These are phyloP conservation scores for Gastrolobium bilobum DNA, from an alignment of 306 rosid species.

Conservation along the genomic window DNA sequence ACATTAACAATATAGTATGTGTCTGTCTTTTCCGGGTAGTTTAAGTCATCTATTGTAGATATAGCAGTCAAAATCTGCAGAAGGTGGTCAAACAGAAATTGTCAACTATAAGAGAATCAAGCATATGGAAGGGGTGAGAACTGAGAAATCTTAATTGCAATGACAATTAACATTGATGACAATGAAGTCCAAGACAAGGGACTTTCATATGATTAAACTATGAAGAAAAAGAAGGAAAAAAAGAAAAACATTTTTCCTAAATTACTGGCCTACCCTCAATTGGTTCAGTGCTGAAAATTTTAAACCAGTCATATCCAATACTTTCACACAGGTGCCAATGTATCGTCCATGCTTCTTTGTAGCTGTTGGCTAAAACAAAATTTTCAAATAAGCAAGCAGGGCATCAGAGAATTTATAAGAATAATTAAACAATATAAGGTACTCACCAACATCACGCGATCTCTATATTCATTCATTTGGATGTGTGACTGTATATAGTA, in stretches of 20 bases:
- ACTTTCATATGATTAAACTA: not conserved
- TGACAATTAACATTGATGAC: constrained; percentile 1
- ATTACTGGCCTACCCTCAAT: constrained; percentile 69
- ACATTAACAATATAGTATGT: constrained; percentile 86
- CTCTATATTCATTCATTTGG: constrained; percentile 94
- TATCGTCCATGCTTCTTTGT: constrained; percentile 75
- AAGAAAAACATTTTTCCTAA: not conserved
- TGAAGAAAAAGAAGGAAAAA: constrained; percentile 1
- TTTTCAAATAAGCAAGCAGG: constrained; percentile 39
- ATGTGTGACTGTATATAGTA: constrained; percentile 94
- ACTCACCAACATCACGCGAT: constrained; percentile 86
- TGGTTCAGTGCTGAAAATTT: constrained; percentile 89
- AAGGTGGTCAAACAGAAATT: constrained; percentile 40
- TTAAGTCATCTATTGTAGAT: constrained; percentile 93
- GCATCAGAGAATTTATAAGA: not conserved
- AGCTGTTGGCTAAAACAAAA: constrained; percentile 74
- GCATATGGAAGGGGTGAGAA: constrained; percentile 1
- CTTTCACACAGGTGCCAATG: constrained; percentile 86
- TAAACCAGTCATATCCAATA: constrained; percentile 95
- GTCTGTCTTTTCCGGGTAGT: constrained; percentile 98
- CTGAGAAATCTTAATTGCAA: constrained; percentile 4
- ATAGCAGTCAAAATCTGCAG: constrained; percentile 90
- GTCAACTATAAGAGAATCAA: constrained; percentile 43
- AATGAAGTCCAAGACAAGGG: not conserved
- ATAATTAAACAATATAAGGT: constrained; percentile 32